Evolutionary conservation across 805 yeast genomes (phyloP), one percentile per base, ranked within the genome.

Genomic region (Spathaspora hagerdaliae): DNA sequence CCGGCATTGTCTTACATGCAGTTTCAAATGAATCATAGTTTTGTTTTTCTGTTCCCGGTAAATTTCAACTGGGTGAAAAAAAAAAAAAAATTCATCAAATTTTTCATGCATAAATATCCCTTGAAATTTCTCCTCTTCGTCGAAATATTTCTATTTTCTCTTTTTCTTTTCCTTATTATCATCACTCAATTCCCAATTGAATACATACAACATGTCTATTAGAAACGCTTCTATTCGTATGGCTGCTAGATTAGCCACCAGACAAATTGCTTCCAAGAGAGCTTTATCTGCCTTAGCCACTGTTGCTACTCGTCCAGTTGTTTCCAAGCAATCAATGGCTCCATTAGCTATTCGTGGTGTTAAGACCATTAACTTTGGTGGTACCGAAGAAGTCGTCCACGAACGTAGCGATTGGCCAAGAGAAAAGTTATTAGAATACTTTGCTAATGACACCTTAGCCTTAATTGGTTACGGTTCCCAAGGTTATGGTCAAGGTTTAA

Each of bases 331-430:
- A 27, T 60, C 67, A 41, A 51, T 70, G 66, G 61, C 65, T 46
- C 69, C 78, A 63, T 64, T 75, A 56, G 83, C 84, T 59, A 73
- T 78, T 60, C 88, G 99, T 77, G 98, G 98, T 77, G 69, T 92
- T 66, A 90, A 94, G 82, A 82, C 87, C 77, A 94, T 94, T 78
- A 88, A 89, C 84, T 94, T 94, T 65, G 97, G 89, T 71, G 97
- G 97, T 75, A 81, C 83, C 58, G 88, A 85, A 63, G 99, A 94
- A 81, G 74, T 84, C 59, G 99, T 94, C 59, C 92, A 94, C 80
- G 98, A 94, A 81, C 88, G 99, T 77, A 85, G 90, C 63, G 99
- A 94, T 87, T 94, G 99, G 99, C 99, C 99, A 75, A 81, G 85
- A 72, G 98, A 92, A 78, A 92, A 87, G 80, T 80, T 94, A 65